Conservation (phyloP, 1,284 basidiomycete species). For the Malassezia slooffiae region DNA sequence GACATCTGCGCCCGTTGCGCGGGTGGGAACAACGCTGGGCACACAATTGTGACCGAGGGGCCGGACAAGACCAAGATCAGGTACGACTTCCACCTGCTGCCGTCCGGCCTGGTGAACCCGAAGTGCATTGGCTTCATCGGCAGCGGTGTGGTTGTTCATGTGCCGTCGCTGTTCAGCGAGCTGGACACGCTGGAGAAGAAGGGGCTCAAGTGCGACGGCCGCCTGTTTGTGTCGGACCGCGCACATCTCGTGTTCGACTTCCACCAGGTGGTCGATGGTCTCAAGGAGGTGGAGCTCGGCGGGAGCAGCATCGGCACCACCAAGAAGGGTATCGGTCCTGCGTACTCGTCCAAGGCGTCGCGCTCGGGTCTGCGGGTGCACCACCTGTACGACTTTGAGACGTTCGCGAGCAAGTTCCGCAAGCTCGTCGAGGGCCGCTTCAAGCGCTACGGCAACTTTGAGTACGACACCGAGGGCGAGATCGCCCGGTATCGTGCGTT, state of each 20-base stretch:
- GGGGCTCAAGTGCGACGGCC: constrained; percentile 73
- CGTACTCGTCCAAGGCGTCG: constrained; percentile 94
- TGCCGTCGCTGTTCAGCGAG: constrained; percentile 90
- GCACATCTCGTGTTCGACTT: constrained; percentile 97
- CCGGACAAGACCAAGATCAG: constrained; percentile 63
- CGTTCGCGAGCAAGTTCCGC: constrained; percentile 83
- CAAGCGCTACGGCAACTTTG: constrained; percentile 95
- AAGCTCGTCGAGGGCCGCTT: constrained; percentile 91
- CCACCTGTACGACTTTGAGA: constrained; percentile 80
- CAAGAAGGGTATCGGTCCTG: constrained; percentile 93
- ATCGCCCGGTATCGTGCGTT: constrained; percentile 79
- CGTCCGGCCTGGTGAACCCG: constrained; percentile 83
- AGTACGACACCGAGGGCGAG: constrained; percentile 96
- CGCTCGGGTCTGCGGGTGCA: constrained; percentile 90
- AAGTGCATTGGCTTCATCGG: constrained; percentile 79
- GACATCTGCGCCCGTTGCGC: constrained; percentile 94
- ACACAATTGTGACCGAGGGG: constrained; percentile 83
- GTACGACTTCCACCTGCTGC: constrained; percentile 90
- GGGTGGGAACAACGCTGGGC: constrained; percentile 95
- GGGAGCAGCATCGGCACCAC: constrained; percentile 87
- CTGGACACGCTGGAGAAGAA: constrained; percentile 74
- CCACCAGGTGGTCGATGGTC: constrained; percentile 95
- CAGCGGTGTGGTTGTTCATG: constrained; percentile 83
- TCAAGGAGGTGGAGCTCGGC: constrained; percentile 95
- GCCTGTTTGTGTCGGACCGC: constrained; percentile 86